Base-by-base conservation (phyloP, 495 filamentous ascomycete genomes). In the Sordaria brevicollis region DNA sequence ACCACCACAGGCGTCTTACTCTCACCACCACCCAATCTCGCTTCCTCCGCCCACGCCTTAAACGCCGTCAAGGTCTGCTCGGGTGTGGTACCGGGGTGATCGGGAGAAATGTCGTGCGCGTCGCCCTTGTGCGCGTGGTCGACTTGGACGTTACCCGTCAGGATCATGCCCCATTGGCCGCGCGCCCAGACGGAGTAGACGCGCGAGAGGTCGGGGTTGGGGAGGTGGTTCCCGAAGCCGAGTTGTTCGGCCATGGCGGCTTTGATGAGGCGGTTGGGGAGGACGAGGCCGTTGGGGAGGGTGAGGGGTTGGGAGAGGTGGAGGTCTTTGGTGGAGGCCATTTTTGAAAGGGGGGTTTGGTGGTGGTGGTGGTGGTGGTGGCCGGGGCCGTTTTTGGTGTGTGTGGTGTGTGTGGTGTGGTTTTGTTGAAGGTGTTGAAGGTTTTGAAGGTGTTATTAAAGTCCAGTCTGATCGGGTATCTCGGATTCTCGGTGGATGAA, bases 141-240 rank as follows among this genome's bases (percentile, higher is more conserved):
- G 62, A 89, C 84, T 74, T 87, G 83, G 65, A 89, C 83, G 69
- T 89, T 87, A 65, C 85, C 74, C 33, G 75, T 77, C 0, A 77
- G 33, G 39, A 75, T 43, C 15, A 77, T 86, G 5, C 88, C 88
- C 34, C 85, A 83, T 8, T 81, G 77, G 37, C 82, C 83, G 57
- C 81, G 83, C 33, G 89, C 81, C 74, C 89, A 89, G 13, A 67
- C 69, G 75, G 88, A 86, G 80, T 90, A 90, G 57, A 87, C 80
- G 9, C 73, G 62, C 6, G 81, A 78, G 31, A 86, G 75, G 0
- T 62, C 35, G 19, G 83, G 79, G 19, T 82, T 79, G 7, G 84
- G 86, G n/a, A 88, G 83, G 34, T 82, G 79, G 34, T 81, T 72
- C 34, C 68, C 43, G 29, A 75, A 73, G 13, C 76, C 77, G 19